Evolutionary conservation across 768 basidiomycete species (phyloP), one percentile per base, ranked within the genome.

Genomic region (Rubroboletus pulcherrimus): DNA sequence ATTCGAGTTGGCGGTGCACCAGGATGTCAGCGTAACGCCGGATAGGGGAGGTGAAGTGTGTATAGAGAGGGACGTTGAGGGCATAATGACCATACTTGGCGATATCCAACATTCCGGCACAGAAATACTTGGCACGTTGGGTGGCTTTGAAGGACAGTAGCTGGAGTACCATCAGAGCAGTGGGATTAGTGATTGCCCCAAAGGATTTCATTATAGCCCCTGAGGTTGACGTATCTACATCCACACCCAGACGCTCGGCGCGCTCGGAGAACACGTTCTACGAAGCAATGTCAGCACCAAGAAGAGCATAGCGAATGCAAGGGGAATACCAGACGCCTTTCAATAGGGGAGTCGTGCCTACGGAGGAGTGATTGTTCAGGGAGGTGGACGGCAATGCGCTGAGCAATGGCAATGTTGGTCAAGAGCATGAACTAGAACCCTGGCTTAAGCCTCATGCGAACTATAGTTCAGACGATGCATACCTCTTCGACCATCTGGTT

Each of bases 41-140:
- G 63, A 97, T 94, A 9, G 94, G 97, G 6, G 88, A 93, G 1
- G 91, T 93, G 74, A 91, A 93, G 71, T 93, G 90, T 9, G 89
- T 96, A 75, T 98, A 99, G 42, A 99, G 79, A 17, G 97, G 94
- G 6, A 83, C 77, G 61, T 86, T 96, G 61, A 98, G 77, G 0
- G 95, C 87, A 70, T 92, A 98, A 73, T 99, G 97, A 31, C 84
- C 75, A 67, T 98, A 99, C 76, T 98, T 98, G 40, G 94, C 93
- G 66, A 99, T 99, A 72, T 99, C 97, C 63, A 99, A 78, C 96
- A 98, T 98, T 59, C 97, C 97, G 26, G 94, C 84, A 68, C 97
- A 99, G 85, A 98, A 98, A 74, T 99, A 99, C 72, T 94, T 95
- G 62, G 97, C 93, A 49, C 87, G 83, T 56, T 93, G 89, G 57